Conservation (phyloP, 2,329 filamentous ascomycete genomes). For the Colletotrichum lini region DNA sequence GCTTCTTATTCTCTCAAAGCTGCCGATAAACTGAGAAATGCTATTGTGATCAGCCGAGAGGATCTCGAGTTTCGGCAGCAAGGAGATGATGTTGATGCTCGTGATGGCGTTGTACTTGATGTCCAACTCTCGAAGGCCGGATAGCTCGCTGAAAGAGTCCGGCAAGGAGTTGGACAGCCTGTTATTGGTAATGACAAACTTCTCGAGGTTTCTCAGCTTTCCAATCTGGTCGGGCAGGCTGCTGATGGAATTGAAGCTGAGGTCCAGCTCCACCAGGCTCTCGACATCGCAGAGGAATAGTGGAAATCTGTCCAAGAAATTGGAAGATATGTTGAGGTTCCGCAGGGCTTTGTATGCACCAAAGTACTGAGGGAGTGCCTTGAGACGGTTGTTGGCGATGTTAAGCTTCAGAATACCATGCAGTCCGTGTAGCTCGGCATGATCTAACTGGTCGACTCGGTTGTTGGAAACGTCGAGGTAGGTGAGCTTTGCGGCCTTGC, state of each 20-base stretch:
- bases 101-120: slow-evolving; percentile 93
- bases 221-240: slow-evolving; percentile 84
- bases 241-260: slow-evolving; percentile 95
- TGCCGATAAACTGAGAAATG: slow-evolving; percentile 89
- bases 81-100: slow-evolving; percentile 88
- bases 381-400: slow-evolving; percentile 92
- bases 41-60: slow-evolving; percentile 93
- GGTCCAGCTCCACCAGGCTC: slow-evolving; percentile 90
- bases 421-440: slow-evolving; percentile 84
- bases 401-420: slow-evolving; percentile 88
- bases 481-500: slow-evolving; percentile 84
- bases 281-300: slow-evolving; percentile 86
- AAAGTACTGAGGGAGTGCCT: slow-evolving; percentile 85
- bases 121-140: slow-evolving; percentile 89
- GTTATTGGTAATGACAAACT: slow-evolving; percentile 97
- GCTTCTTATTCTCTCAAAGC: slow-evolving; percentile 87
- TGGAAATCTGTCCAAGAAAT: slow-evolving; percentile 89
- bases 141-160: slow-evolving; percentile 78
- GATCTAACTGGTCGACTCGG: slow-evolving; percentile 86
- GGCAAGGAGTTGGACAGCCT: slow-evolving; percentile 83
- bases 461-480: slow-evolving; percentile 97
- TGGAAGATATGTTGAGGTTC: slow-evolving; percentile 93
- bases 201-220: slow-evolving; percentile 83
- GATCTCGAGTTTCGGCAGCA: slow-evolving; percentile 88
- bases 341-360: slow-evolving; percentile 83